Evolutionary conservation across 257 asterid genomes (phyloP).

Genomic region (Gentiana macrophylla): DNA sequence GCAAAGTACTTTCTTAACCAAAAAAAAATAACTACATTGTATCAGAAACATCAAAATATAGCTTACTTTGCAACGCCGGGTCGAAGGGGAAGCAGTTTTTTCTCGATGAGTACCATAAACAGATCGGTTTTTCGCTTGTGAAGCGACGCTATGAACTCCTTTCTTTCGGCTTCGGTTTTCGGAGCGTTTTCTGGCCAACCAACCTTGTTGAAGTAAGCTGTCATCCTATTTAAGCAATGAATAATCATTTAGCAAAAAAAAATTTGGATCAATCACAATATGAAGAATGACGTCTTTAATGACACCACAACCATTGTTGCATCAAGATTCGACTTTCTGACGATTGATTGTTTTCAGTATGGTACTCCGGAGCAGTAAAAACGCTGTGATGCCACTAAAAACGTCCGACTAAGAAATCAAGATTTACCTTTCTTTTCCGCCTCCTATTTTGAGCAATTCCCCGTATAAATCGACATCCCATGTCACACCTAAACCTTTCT

Average conservation of each 20-base stretch:
- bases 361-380: neutral
- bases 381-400: neutral
- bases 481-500: constrained; percentile 81
- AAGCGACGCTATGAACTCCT: constrained; percentile 72
- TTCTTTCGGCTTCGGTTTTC: constrained; percentile 65
- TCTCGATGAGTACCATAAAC: constrained; percentile 88
- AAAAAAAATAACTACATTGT: too few species aligned
- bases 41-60: neutral
- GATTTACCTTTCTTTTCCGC: constrained; percentile 88
- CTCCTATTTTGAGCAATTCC: constrained; percentile 89
- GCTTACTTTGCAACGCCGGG: constrained; percentile 93
- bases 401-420: neutral
- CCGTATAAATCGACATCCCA: constrained; percentile 98
- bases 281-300: too few species aligned
- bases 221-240: constrained; percentile 49
- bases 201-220: constrained; percentile 82
- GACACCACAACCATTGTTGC: too few species aligned
- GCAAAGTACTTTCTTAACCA: too few species aligned
- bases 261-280: neutral
- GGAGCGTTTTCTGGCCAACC: constrained; percentile 99
- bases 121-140: constrained; percentile 85
- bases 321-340: neutral
- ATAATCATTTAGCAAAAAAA: neutral
- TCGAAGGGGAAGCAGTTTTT: constrained; percentile 82
- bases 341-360: neutral